Base-by-base conservation (phyloP, 163 green algal species). In the Volvox carteri region DNA sequence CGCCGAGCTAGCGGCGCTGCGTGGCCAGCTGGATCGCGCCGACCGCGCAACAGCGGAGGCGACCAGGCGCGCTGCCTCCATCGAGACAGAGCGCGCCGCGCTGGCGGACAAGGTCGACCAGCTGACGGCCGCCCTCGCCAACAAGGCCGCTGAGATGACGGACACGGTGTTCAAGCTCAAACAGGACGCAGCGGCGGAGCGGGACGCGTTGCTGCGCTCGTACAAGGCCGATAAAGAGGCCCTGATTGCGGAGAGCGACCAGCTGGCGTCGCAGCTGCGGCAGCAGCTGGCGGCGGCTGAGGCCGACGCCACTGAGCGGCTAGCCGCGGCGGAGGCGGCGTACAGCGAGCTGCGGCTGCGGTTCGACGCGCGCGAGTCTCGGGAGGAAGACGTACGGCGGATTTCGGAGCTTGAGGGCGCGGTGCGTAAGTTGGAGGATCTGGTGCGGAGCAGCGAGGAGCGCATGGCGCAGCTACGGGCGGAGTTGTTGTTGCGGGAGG, bases 401-500 rank as follows among this genome's bases (percentile, higher is more conserved):
- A 91, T 93, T 33, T 54, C 39, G 11, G 65, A 86, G 80, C 85
- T 91, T 30, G 76, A 91, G 81, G 39, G 9, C 0, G 12, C 60
- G 12, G 81, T 87, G 23, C 81, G 83, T 35, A 74, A 87, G 75
- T 83, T 92, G 74, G 84, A 90, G 46, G 88, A 92, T 62, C 88
- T 92, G 73, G 84, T 95, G 44, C 85, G 92, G 0, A 93, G 75
- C 1, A 78, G 76, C 0, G 92, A 95, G 85, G 93, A 93, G 65
- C 90, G 92, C 1, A 93, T 95, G 89, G 65, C 77, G 25, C 60
- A 91, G 76, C 87, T 95, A 73, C 81, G 92, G 0, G 83, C 75
- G 4, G 92, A 95, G 90, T 85, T 95, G 92, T 83, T 95, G 85
- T 81, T 94, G 73, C 87, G 88, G 18, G 93, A 96, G 89, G 93